Conservation (phyloP, 2,329 filamentous ascomycete genomes). For the Dryadomyces sulphureus region DNA sequence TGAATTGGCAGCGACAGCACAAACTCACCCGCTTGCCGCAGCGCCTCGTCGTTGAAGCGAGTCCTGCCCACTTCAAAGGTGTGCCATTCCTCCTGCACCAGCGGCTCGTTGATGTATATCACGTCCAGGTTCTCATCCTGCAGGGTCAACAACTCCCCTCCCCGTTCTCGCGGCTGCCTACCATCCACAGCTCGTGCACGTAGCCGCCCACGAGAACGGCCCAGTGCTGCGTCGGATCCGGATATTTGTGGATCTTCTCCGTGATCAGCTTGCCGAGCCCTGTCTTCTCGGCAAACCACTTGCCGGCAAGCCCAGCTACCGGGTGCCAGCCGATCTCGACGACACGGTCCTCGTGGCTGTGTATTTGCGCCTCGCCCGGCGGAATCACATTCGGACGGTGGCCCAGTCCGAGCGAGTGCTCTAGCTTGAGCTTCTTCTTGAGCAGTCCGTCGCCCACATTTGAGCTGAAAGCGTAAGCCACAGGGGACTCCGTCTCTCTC, state of each 20-base stretch:
- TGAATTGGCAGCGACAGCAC: neutral
- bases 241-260: constrained; percentile 36
- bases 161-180: constrained; percentile 9
- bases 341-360: constrained; percentile 20
- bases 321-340: constrained; percentile 45
- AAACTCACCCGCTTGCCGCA: constrained; percentile 29
- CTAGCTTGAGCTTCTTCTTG: constrained; percentile 24
- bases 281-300: constrained; percentile 43
- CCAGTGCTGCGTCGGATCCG: constrained; percentile 47
- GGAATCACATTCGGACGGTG: constrained; percentile 28
- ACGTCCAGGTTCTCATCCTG: constrained; percentile 39
- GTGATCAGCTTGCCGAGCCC: constrained; percentile 41
- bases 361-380: constrained; percentile 20
- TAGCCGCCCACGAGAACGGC: constrained; percentile 40
- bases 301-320: constrained; percentile 38
- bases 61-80: constrained; percentile 37
- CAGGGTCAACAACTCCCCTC: neutral
- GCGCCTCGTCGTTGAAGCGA: constrained; percentile 37
- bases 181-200: constrained; percentile 46
- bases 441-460: constrained; percentile 16
- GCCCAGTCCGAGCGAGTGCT: constrained; percentile 29
- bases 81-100: constrained; percentile 31
- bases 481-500: too few species aligned
- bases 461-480: neutral
- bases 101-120: constrained; percentile 37